Conservation (phyloP, 2,329 filamentous ascomycete genomes). For the Neonectria coccinea region DNA sequence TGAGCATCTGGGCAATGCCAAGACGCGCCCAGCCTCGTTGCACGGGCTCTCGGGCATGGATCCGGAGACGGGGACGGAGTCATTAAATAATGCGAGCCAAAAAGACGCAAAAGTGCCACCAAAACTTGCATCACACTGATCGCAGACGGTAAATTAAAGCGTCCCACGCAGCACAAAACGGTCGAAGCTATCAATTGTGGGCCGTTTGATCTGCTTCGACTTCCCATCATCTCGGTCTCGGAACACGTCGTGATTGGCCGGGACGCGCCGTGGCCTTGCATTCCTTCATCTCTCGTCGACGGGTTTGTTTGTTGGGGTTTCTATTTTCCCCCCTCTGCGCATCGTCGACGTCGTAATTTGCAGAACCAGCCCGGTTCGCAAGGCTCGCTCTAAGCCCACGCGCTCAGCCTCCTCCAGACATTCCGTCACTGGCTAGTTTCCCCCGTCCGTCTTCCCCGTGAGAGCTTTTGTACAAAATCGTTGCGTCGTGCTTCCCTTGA, state of each 20-base stretch:
- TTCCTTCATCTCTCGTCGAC: background rate
- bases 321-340: slow-evolving; percentile 4
- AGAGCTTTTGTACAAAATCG: background rate
- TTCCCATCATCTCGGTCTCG: background rate
- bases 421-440: slow-evolving; percentile 13
- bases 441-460: slow-evolving; percentile 12
- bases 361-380: background rate
- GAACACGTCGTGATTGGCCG: background rate
- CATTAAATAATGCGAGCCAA: too few species aligned
- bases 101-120: background rate
- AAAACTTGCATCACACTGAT: background rate
- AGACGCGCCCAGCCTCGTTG: background rate
- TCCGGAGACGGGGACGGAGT: background rate
- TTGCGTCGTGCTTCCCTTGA: background rate
- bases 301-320: too few species aligned
- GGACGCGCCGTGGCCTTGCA: background rate
- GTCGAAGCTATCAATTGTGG: background rate
- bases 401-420: slow-evolving; percentile 52
- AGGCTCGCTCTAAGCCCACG: slow-evolving; percentile 35
- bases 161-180: background rate
- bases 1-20: background rate
- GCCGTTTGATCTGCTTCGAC: background rate
- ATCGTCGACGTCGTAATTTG: background rate
- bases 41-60: background rate
- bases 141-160: too few species aligned